Conservation (phyloP, 1,284 basidiomycete species). For the Microbotryum intermedium region DNA sequence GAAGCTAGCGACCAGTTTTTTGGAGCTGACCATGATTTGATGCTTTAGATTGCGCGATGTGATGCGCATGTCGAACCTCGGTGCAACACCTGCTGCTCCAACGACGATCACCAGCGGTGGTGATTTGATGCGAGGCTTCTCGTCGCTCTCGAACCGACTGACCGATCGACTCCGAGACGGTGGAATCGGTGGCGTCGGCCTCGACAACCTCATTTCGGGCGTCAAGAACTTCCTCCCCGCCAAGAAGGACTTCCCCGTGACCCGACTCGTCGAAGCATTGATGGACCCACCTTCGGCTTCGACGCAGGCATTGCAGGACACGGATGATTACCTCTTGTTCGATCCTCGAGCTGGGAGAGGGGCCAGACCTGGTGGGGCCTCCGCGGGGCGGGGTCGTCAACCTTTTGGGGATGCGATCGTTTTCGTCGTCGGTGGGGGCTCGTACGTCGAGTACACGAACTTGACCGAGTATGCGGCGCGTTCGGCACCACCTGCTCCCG, state of each 20-base stretch:
- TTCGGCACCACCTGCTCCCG: background rate
- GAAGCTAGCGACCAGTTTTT: background rate
- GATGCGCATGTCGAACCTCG: slow-evolving; percentile 75
- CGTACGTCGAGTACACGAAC: slow-evolving; percentile 96
- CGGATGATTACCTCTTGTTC: slow-evolving; percentile 90
- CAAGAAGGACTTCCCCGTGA: slow-evolving; percentile 86
- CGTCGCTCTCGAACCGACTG: slow-evolving; percentile 80
- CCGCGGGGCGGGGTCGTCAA: slow-evolving; percentile 52
- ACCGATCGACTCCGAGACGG: slow-evolving; percentile 90
- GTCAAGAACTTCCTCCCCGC: slow-evolving; percentile 97
- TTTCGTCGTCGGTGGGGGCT: slow-evolving; percentile 92
- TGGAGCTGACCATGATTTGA: background rate
- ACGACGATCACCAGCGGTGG: slow-evolving; percentile 50
- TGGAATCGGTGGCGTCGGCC: slow-evolving; percentile 52
- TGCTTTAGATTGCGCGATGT: slow-evolving; percentile 64
- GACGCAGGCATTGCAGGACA: slow-evolving; percentile 86
- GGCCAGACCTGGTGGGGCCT: slow-evolving; percentile 47
- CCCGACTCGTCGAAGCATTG: slow-evolving; percentile 84
- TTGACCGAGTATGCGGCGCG: slow-evolving; percentile 72
- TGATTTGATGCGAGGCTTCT: slow-evolving; percentile 84
- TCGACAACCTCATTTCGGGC: slow-evolving; percentile 92
- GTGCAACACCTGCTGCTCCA: slow-evolving; percentile 58
- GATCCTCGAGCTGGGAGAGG: slow-evolving; percentile 63
- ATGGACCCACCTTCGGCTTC: slow-evolving; percentile 93
- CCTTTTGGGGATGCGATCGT: slow-evolving; percentile 83